Percentiles rank a stretch among this genome's conserved stretches.
These are phyloP conservation scores for Colletotrichum scovillei DNA, from an alignment of 2,329 filamentous ascomycete species.

Conservation along the genomic window DNA sequence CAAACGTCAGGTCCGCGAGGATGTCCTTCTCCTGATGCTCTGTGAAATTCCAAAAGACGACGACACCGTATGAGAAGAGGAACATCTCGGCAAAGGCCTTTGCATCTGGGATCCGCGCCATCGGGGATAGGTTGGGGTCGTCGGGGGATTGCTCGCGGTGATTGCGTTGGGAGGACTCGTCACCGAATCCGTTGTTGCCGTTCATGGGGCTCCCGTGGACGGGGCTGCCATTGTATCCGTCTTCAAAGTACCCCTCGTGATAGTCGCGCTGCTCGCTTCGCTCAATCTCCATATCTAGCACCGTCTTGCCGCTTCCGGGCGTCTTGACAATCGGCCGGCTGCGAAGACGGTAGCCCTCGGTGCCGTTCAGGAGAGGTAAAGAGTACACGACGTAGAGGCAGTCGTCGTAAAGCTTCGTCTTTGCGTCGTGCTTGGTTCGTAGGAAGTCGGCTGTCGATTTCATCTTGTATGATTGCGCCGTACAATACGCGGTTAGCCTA, in stretches of 20 bases:
- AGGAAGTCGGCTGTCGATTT: slow-evolving; percentile 89
- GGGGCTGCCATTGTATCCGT: slow-evolving; percentile 61
- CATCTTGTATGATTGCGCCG: slow-evolving; percentile 92
- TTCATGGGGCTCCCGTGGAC: slow-evolving; percentile 47
- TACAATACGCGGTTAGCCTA: slow-evolving; percentile 94
- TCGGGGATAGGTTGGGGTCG: slow-evolving; percentile 60
- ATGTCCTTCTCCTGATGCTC: slow-evolving; percentile 97
- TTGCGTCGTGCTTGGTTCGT: slow-evolving; percentile 86
- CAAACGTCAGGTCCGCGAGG: slow-evolving; percentile 93
- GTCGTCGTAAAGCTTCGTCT: slow-evolving; percentile 97
- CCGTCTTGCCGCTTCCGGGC: slow-evolving; percentile 87
- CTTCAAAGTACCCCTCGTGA: slow-evolving; percentile 90
- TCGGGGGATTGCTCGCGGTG: slow-evolving; percentile 43
- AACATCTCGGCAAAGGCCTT: slow-evolving; percentile 94
- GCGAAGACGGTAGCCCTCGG: slow-evolving; percentile 86
- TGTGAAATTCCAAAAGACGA: slow-evolving; percentile 99
- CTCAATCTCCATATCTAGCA: slow-evolving; percentile 96
- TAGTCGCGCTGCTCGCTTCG: slow-evolving; percentile 90
- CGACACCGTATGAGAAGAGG: slow-evolving; percentile 95
- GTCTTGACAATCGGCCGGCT: slow-evolving; percentile 94
- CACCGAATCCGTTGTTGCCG: slow-evolving; percentile 40
- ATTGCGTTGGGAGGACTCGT: slow-evolving; percentile 39
- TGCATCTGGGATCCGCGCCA: slow-evolving; percentile 74
- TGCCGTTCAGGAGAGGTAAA: slow-evolving; percentile 85
- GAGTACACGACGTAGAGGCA: slow-evolving; percentile 97